phyloP scores from a whole-genome alignment of 768 basidiomycete genomes.

The Ramaria rubella region DNA sequence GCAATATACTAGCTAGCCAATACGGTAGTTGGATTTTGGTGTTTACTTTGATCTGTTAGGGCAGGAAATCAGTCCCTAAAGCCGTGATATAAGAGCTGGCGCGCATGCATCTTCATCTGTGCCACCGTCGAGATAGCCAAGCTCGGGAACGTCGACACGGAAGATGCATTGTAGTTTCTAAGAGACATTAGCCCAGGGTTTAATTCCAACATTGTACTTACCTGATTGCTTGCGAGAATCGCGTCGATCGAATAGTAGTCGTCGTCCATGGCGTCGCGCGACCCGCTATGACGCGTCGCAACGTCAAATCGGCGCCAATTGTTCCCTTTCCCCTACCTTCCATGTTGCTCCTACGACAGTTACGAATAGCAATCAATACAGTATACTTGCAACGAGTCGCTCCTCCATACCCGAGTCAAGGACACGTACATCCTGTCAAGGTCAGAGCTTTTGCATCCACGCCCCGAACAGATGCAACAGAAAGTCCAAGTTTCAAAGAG shows the following conservation, averaged over 20 bases:
- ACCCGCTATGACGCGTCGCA: not conserved
- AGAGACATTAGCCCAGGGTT: not conserved
- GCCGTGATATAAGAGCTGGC: not conserved
- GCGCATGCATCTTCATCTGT: constrained; percentile 69
- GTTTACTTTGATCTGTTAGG: constrained; percentile 59
- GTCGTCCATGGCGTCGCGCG: not conserved
- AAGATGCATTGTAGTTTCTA: constrained; percentile 95
- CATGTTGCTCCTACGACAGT: not conserved
- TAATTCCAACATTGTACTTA: constrained; percentile 20
- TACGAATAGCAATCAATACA: not conserved
- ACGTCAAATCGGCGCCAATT: not conserved
- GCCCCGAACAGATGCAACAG: not conserved
- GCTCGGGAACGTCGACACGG: constrained; percentile 72
- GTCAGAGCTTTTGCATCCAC: not conserved
- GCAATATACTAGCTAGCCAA: constrained; percentile 85
- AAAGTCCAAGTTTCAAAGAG: constrained; percentile 32
- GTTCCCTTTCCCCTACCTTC: not conserved
- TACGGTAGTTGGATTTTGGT: constrained; percentile 81
- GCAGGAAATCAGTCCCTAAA: constrained; percentile 7
- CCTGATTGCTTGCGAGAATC: constrained; percentile 90
- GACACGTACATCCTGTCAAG: not conserved
- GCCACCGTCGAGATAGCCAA: constrained; percentile 88
- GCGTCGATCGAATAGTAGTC: constrained; percentile 91
- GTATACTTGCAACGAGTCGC: not conserved
- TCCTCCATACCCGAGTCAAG: not conserved